Conservation (phyloP, 1,139 yeast genomes). For the Hemisphaericaspora xylanilytica region DNA sequence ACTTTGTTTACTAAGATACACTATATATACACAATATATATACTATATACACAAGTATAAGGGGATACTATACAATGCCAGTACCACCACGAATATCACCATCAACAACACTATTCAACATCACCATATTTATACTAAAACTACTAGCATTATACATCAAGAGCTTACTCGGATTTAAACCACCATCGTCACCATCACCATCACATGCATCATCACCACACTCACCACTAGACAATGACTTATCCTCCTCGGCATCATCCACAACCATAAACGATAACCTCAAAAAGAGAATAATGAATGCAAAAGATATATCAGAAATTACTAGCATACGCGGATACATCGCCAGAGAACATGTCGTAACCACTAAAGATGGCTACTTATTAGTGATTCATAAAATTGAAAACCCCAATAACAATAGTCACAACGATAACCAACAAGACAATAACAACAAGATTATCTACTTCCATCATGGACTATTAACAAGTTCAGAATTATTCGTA, state of each 20-base stretch:
- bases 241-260: background rate
- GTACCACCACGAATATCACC: conserved; percentile 13
- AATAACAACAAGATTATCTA: conserved; percentile 27
- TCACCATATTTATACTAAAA: conserved; percentile 9
- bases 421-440: conserved; percentile 9
- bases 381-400: conserved; percentile 40
- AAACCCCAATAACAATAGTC: conserved; percentile 7
- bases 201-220: background rate
- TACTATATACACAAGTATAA: too few species aligned
- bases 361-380: conserved; percentile 44
- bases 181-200: background rate
- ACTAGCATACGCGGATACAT: conserved; percentile 61
- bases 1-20: too few species aligned
- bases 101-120: conserved; percentile 10
- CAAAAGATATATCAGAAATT: conserved; percentile 61
- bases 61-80: conserved; percentile 13
- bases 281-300: conserved; percentile 17
- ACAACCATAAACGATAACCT: conserved; percentile 2
- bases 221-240: too few species aligned
- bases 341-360: conserved; percentile 70
- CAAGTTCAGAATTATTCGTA: conserved; percentile 46
- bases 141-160: conserved; percentile 7
- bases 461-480: conserved; percentile 48
- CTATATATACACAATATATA: too few species aligned
- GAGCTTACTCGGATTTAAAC: conserved; percentile 7